phyloP scores from a whole-genome alignment of 768 basidiomycete species.

The Auricularia heimuer region DNA sequence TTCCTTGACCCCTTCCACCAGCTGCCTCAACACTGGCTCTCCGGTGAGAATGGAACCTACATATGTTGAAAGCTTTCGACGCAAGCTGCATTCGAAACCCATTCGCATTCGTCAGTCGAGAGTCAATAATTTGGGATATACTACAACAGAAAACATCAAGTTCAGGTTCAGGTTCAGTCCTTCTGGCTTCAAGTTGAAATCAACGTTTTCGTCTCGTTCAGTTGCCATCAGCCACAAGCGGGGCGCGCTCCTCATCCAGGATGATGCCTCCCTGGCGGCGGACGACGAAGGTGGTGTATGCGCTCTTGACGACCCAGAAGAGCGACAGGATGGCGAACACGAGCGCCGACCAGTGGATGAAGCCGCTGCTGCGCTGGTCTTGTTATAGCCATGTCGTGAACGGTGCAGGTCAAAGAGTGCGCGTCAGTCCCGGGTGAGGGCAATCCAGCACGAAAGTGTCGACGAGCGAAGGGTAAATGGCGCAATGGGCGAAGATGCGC shows the following conservation, averaged over 20 bases:
- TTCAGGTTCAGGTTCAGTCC: too few species aligned
- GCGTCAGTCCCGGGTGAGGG: not conserved
- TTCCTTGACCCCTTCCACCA: too few species aligned
- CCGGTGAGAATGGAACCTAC: too few species aligned
- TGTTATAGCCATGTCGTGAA: not conserved
- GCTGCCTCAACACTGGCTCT: too few species aligned
- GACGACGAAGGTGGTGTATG: constrained; percentile 39
- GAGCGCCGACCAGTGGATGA: constrained; percentile 87
- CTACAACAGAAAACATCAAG: too few species aligned
- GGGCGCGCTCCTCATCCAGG: constrained; percentile 84
- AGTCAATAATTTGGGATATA: too few species aligned
- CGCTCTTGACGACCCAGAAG: constrained; percentile 75
- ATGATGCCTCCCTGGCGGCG: constrained; percentile 41
- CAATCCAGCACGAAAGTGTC: constrained; percentile 4
- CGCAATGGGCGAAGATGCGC: not conserved
- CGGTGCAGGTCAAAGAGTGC: not conserved
- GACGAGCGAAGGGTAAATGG: not conserved
- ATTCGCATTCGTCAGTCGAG: too few species aligned
- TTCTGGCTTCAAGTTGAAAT: too few species aligned
- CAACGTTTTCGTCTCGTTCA: not conserved
- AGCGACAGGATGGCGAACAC: constrained; percentile 77
- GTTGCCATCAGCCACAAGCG: constrained; percentile 43
- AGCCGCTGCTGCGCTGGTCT: constrained; percentile 52
- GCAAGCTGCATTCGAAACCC: too few species aligned
- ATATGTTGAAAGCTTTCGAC: too few species aligned